These are phyloP conservation scores for Artemisia argyi DNA, from an alignment of 129 eudicot species.

Conservation along the genomic window DNA sequence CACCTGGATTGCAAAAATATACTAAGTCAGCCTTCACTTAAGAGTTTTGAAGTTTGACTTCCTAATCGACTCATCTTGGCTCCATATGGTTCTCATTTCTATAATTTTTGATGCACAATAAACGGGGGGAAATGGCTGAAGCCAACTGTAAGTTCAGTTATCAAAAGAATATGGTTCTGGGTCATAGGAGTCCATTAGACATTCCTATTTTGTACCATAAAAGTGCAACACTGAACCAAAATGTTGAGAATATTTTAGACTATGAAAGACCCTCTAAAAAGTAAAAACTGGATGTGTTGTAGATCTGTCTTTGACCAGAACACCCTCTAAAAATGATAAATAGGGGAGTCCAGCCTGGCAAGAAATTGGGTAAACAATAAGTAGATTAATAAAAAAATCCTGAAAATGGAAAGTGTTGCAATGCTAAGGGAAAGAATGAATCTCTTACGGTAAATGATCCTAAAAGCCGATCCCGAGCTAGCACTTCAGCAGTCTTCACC, in stretches of 20 bases:
- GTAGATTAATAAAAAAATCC: not conserved
- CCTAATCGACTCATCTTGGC: slow-evolving; percentile 1
- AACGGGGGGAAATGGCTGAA: no score
- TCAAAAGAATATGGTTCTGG: not conserved
- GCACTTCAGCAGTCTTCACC: slow-evolving; percentile 97
- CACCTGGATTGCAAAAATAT: slow-evolving; percentile 45
- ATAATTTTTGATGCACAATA: no score
- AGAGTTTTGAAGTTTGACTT: slow-evolving; percentile 11
- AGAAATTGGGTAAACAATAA: not conserved
- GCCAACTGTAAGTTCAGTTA: not conserved
- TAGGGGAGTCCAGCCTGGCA: not conserved
- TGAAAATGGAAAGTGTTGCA: not conserved
- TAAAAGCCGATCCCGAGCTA: slow-evolving; percentile 90
- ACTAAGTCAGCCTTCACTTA: slow-evolving; percentile 4
- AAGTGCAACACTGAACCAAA: not conserved
- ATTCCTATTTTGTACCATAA: not conserved
- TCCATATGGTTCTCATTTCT: not conserved
- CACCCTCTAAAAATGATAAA: not conserved
- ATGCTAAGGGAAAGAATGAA: not conserved
- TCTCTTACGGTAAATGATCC: slow-evolving; percentile 87
- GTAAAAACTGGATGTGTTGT: no score
- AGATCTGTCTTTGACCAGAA: not conserved
- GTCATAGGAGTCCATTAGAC: not conserved
- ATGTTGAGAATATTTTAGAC: not conserved
- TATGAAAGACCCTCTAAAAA: no score